Evolutionary conservation across 2,329 filamentous ascomycete species (phyloP).

Genomic region (Lachnellula suecica): DNA sequence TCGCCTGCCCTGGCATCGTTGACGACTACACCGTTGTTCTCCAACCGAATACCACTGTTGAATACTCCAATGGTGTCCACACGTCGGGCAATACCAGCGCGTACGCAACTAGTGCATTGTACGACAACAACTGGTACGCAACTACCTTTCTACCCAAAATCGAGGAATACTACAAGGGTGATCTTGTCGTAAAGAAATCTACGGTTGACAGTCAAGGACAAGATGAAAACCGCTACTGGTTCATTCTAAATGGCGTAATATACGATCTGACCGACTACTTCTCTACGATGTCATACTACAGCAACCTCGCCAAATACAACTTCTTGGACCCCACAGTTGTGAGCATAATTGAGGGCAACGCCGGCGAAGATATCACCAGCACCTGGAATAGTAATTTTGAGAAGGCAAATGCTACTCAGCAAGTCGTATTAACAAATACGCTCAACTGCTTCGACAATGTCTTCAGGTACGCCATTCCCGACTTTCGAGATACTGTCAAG

Average conservation of each 20-base stretch:
- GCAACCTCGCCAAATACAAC: constrained; percentile 52
- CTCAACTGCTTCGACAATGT: constrained; percentile 78
- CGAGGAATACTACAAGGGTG: constrained; percentile 81
- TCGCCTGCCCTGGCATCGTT: constrained; percentile 74
- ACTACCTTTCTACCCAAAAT: constrained; percentile 74
- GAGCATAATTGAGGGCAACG: constrained; percentile 68
- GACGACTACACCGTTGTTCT: constrained; percentile 56
- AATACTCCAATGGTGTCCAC: constrained; percentile 58
- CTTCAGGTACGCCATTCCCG: constrained; percentile 79
- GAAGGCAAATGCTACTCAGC: constrained; percentile 49
- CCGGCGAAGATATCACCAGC: constrained; percentile 75
- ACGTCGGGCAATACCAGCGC: constrained; percentile 61
- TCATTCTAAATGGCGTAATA: constrained; percentile 70
- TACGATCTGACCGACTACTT: constrained; percentile 95
- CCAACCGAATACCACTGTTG: constrained; percentile 62
- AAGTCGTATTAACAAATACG: constrained; percentile 58
- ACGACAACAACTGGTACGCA: constrained; percentile 73
- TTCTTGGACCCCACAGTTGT: constrained; percentile 73
- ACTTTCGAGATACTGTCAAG: constrained; percentile 74
- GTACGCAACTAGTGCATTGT: constrained; percentile 56
- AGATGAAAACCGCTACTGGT: constrained; percentile 72
- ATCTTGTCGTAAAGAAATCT: constrained; percentile 69
- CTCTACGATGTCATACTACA: constrained; percentile 66
- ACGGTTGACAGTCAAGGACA: constrained; percentile 65
- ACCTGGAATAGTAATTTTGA: constrained; percentile 58